phyloP scores from a whole-genome alignment of 2,329 filamentous ascomycete species.

The Colletotrichum spinosum region DNA sequence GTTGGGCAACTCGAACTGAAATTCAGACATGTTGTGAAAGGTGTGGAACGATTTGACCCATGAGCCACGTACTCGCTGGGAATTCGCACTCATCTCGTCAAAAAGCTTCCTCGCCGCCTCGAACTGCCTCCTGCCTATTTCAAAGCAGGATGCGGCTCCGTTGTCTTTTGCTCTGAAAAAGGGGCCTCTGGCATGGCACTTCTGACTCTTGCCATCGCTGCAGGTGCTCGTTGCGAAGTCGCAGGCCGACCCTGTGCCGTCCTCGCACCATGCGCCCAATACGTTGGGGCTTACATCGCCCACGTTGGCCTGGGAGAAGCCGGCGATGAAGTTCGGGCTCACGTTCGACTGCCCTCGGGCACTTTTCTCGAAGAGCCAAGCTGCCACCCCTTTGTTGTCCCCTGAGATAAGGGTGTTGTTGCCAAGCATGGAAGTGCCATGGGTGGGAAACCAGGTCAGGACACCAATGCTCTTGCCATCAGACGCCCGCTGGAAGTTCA shows the following conservation, averaged over 20 bases:
- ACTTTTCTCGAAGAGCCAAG: conserved; percentile 82
- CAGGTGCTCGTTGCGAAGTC: conserved; percentile 85
- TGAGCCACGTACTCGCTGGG: conserved; percentile 68
- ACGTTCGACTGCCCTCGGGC: conserved; percentile 65
- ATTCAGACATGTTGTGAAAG: conserved; percentile 82
- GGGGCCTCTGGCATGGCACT: conserved; percentile 79
- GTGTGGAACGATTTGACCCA: conserved; percentile 83
- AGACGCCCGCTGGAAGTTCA: conserved; percentile 78
- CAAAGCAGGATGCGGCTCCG: conserved; percentile 80
- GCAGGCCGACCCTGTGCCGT: conserved; percentile 77
- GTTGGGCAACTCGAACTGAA: conserved; percentile 78
- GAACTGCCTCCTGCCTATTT: conserved; percentile 77
- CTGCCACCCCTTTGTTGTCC: conserved; percentile 94
- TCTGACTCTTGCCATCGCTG: conserved; percentile 70
- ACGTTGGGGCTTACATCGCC: conserved; percentile 91
- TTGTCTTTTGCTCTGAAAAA: conserved; percentile 74
- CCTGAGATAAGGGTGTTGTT: conserved; percentile 92
- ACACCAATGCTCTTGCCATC: conserved; percentile 83
- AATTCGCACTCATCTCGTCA: conserved; percentile 38
- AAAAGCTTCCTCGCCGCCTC: conserved; percentile 65
- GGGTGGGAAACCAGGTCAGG: conserved; percentile 90
- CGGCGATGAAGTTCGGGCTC: conserved; percentile 80
- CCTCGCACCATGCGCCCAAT: conserved; percentile 87
- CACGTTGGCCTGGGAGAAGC: conserved; percentile 91
- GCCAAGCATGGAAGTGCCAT: conserved; percentile 88